phyloP scores from a whole-genome alignment of 1,284 basidiomycete species.

The Puccinia polysora region DNA sequence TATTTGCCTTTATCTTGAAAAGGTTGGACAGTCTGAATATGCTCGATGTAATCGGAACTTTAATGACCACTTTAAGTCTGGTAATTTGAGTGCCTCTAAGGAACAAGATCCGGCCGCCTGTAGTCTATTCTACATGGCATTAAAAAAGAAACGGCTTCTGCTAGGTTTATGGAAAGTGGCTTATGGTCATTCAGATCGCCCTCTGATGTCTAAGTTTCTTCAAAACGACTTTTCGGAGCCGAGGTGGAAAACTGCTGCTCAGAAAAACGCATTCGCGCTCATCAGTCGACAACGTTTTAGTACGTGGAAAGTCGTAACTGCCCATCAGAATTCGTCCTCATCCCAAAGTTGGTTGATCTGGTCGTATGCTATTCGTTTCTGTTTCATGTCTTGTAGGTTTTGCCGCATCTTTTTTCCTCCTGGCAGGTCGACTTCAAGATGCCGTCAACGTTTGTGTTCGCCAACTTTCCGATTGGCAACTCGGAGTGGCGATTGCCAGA shows the following conservation, averaged over 20 bases:
- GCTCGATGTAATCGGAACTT: conserved; percentile 66
- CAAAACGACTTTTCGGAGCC: conserved; percentile 79
- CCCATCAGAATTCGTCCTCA: not conserved
- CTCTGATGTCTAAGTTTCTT: conserved; percentile 84
- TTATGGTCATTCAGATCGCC: conserved; percentile 84
- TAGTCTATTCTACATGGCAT: conserved; percentile 88
- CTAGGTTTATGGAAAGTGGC: conserved; percentile 94
- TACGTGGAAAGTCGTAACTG: conserved; percentile 57
- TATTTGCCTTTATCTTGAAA: conserved; percentile 73
- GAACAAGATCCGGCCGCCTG: conserved; percentile 75
- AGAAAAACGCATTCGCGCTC: conserved; percentile 94
- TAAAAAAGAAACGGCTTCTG: conserved; percentile 85
- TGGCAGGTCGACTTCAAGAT: conserved; percentile 81
- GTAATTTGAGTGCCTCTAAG: not conserved
- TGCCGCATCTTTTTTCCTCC: conserved; percentile 93
- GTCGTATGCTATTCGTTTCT: no score
- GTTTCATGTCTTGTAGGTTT: conserved; percentile 62
- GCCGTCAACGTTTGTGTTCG: conserved; percentile 85
- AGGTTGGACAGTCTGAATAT: conserved; percentile 87
- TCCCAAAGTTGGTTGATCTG: conserved; percentile 30
- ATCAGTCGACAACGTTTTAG: conserved; percentile 87
- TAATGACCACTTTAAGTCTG: conserved; percentile 44
- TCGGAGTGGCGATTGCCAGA: conserved; percentile 80
- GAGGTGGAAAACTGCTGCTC: conserved; percentile 85
- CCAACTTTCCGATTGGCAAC: conserved; percentile 80